A percentile compares a stretch with the other conserved stretches of the same genome.
Conservation (phyloP, 2,329 filamentous ascomycete genomes). For the Cladorrhinum sp. region DNA sequence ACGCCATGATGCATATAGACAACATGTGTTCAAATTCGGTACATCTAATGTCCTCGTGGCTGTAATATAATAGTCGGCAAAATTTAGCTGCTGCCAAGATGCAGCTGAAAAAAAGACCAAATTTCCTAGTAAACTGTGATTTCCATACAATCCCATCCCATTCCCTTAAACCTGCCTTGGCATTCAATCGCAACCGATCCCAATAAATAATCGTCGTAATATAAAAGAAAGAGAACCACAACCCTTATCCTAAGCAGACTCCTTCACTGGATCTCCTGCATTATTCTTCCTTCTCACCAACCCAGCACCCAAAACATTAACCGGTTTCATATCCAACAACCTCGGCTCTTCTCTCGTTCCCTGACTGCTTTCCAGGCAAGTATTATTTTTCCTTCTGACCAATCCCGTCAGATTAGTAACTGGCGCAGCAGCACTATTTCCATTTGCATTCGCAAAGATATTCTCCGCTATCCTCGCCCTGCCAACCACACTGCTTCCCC, state of each 20-base stretch:
- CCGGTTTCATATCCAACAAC: slow-evolving; percentile 30
- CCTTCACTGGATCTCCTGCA: slow-evolving; percentile 19
- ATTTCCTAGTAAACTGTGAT: too few species aligned
- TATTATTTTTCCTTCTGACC: slow-evolving; percentile 37
- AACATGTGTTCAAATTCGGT: not conserved
- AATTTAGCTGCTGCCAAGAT: too few species aligned
- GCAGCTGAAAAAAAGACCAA: too few species aligned
- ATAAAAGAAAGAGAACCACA: not conserved
- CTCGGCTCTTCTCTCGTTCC: not conserved
- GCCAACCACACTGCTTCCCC: slow-evolving; percentile 53
- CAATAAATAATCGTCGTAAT: too few species aligned
- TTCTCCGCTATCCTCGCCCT: slow-evolving; percentile 18
- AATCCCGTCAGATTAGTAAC: slow-evolving; percentile 50
- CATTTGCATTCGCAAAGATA: slow-evolving; percentile 28
- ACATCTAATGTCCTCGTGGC: too few species aligned
- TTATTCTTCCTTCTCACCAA: slow-evolving; percentile 53
- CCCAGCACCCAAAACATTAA: slow-evolving; percentile 31
- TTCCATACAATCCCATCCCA: not conserved
- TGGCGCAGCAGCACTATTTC: slow-evolving; percentile 9
- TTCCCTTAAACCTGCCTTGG: not conserved
- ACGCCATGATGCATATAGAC: not conserved
- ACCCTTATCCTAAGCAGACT: slow-evolving; percentile 8
- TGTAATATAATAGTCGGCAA: too few species aligned
- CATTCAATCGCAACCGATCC: too few species aligned
- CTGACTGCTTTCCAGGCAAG: not conserved